Base-by-base conservation (phyloP, 106 monocot genomes). In the Platanthera guangdongensis region DNA sequence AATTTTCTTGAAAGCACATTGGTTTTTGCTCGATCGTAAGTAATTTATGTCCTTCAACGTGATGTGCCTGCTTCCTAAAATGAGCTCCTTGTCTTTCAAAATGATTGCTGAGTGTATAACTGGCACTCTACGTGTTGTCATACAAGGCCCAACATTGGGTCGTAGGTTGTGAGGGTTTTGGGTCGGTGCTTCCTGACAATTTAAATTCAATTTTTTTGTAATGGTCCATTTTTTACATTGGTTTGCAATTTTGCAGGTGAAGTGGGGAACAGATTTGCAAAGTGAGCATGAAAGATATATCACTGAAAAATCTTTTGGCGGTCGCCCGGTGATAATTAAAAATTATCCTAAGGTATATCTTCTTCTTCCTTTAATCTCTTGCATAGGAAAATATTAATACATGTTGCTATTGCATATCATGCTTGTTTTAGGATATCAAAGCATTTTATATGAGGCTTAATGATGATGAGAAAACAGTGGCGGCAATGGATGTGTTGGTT, bases 231-330 rank as follows among this genome's bases (percentile, higher is more conserved):
- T 13, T 47, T 80, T 52, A 67, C 28, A 15, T 68, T 69, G 25
- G 53, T 52, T 75, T 32, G 72, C 60, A 52, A 72, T 77, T 81
- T 78, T 47, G 49, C 77, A 96, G 95, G 95, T 96, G 57, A 90
- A 93, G 59, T 96, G 95, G 95, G 95, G 95, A 68, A 73, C 81
- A 80, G 95, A 96, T 81, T 81, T 96, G 87, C 95, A 96, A 89
- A 96, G 95, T 83, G 95, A 96, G 81, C 95, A 96, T 89, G 95
- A 96, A 77, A 75, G 92, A 77, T 96, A 93, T 81, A 90, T 96
- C 74, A 96, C 90, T 69, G 95, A 96, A 85, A 78, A 87, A 76
- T 89, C 72, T 76, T 93, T 93, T 84, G 83, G 78, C 83, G 95
- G 95, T 14, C 81, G 93, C 53, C 93, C 95, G 50, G 95, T 96